A percentile compares a stretch with the other conserved stretches of the same genome.
Conservation (phyloP, 2,329 filamentous ascomycete genomes). For the Claviceps sp. region DNA sequence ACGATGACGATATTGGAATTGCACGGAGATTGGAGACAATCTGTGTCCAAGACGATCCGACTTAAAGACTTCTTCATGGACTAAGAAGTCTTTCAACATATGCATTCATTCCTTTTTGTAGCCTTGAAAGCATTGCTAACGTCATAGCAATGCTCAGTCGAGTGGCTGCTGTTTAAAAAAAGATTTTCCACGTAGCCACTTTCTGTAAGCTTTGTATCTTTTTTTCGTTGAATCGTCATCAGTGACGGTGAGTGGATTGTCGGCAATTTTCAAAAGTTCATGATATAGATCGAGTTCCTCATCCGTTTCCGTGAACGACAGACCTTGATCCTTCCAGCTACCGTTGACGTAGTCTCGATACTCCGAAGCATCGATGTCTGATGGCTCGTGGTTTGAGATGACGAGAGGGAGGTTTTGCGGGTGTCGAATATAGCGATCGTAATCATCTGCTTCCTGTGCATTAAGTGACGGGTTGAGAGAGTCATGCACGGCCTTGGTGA, state of each 20-base stretch:
- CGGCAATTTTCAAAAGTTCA: conserved; percentile 62
- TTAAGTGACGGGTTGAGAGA: conserved; percentile 77
- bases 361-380: conserved; percentile 46
- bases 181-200: conserved; percentile 90
- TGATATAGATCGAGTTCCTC: conserved; percentile 45
- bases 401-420: conserved; percentile 81
- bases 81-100: neutral
- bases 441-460: conserved; percentile 66
- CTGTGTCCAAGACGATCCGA: neutral
- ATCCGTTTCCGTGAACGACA: conserved; percentile 37
- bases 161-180: conserved; percentile 82
- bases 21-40: neutral
- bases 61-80: neutral
- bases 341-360: conserved; percentile 72
- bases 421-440: conserved; percentile 77
- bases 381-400: conserved; percentile 51
- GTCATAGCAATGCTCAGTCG: conserved; percentile 24
- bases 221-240: conserved; percentile 84
- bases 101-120: neutral
- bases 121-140: neutral
- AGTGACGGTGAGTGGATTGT: conserved; percentile 76
- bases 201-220: conserved; percentile 88
- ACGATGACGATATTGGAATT: neutral
- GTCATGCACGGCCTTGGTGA: conserved; percentile 72
- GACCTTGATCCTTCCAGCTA: conserved; percentile 45